Base-by-base conservation (phyloP, 208 protist genomes). In the Angomonas deanei region DNA sequence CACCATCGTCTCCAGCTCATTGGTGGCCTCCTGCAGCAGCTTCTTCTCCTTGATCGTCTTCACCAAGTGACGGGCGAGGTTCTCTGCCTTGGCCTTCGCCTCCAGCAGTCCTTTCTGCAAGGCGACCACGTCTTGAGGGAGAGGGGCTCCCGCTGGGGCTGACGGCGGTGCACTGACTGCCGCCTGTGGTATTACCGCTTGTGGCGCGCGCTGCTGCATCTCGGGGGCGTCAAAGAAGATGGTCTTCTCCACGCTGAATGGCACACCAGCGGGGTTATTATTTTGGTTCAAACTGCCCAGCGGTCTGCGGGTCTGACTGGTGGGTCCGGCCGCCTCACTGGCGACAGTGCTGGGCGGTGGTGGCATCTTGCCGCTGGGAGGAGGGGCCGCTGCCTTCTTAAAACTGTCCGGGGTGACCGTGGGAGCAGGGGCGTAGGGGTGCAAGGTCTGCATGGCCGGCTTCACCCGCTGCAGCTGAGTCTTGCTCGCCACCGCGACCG, bases 21-120 rank as follows among this genome's bases (percentile, higher is more conserved):
- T 73, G 17, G 90, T 73, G 64, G 74, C 83, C 10, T 66, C 53
- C 66, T 84, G 74, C 1, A 94, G 68, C 65, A 80, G 47, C 42
- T 73, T 80, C 21, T 80, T 76, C n/a, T 94, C 88, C 24, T 72
- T 59, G 56, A 94, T 82, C 19, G 80, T 76, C 65, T 80, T 82
- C 8, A 88, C 88, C 23, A 94, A 72, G 65, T 94, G 84, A 13
- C 84, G 78, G 15, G 88, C 88, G 8, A 94, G 82, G 2, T 73
- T 74, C 58, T 94, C 84, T 21, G 82, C 78, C 72, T 94, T 94
- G 3, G 69, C 47, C 61, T 81, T 76, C 26, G 80, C 66, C 34
- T 87, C 82, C 0, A 70, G 60, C 32, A 76, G 64, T 65, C 70
- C 61, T 32, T 68, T 63, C 65, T 78, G 73, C 28, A 81, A 34